Evolutionary conservation across 2,329 filamentous ascomycete species (phyloP), one percentile per base, ranked within the genome.

Genomic region (Lasiodiplodia gonubiensis): DNA sequence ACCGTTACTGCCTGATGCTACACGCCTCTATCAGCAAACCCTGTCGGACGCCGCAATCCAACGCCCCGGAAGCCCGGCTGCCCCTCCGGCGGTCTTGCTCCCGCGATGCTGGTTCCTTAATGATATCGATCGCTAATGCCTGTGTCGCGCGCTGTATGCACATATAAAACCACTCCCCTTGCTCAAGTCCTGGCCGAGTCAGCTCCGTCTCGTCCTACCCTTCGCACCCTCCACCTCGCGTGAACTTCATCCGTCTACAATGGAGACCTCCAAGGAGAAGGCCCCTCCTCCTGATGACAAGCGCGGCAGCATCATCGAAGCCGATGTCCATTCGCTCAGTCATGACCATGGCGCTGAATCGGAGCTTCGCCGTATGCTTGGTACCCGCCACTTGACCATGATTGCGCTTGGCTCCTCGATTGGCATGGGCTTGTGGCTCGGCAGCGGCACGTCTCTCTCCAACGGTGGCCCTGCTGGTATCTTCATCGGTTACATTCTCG

Each of bases 351-450:
- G 74, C 46, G 74, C 74, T 12, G 72, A 77, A 33, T 75, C 70
- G 11, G 73, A 81, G 64, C 75, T 84, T 21, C 75, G 77, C 51
- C 77, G 80, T 21, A 72, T 74, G 5, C 75, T 83, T 39, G 76
- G 77, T 68, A 81, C 80, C 14, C 76, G 78, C 33, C 78, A 80
- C 70, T 69, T 80, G n/a, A 77, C 75, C 57, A 79, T 80, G 77
- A 78, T 80, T 68, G 75, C 78, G 3, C 70, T 80, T 10, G 78
- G 78, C 5, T 78, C 76, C 4, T 77, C 76, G 27, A 84, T 84
- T 72, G 82, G 82, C 5, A 81, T 81, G 76, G 82, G 82, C 23
- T 70, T 84, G 12, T 84, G 81, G 80, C 76, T 83, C n/a, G 82
- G 82, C 16, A 78, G 77, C 52, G 82, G 82, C 18, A 76, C 75